Evolutionary conservation across 306 rosid genomes (phyloP), one percentile per base, ranked within the genome.

Genomic region (Cercis canadensis): DNA sequence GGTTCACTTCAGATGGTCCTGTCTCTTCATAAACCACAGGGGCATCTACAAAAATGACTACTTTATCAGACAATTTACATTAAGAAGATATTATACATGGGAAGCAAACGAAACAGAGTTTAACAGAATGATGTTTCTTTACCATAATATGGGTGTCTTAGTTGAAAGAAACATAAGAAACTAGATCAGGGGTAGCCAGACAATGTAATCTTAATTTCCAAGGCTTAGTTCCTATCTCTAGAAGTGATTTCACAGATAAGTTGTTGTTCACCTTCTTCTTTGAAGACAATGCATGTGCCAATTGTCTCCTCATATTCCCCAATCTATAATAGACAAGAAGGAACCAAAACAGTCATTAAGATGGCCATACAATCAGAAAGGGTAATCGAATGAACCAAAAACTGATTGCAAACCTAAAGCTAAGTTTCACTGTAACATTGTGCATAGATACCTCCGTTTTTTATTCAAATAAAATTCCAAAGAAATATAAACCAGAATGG

Each of bases 231-330:
- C 6, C 19, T 40, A 56, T 39, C 29, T 32, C 11, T 21, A 19
- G 43, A 29, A 68, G 31, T 41, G 56, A n/a, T 69, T 5, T 11
- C 43, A 70, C 31, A 32, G 46, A 73, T 34, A 34, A 68, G 51
- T 16, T 21, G 46, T 37, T 64, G 69, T 76, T 73, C 62, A 87
- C 92, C 90, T 79, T 87, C 82, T 76, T 92, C 89, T 5, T 76
- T 73, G 61, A 90, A 92, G 57, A 87, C 73, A 72, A 92, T 72
- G 77, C 92, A 83, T 7, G 92, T 85, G 57, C 96, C 96, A 39
- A 92, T 75, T 29, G 92, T 78, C 85, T 88, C 96, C 53, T 86
- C 86, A 43, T 88, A 92, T 62, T 89, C 84, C 43, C 97, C 98
- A 4, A 89, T 76, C 96, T 89, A 81, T n/a, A 37, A 24, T 24